phyloP scores from a whole-genome alignment of 129 eudicot species.

The Chrysanthemum makinoi region DNA sequence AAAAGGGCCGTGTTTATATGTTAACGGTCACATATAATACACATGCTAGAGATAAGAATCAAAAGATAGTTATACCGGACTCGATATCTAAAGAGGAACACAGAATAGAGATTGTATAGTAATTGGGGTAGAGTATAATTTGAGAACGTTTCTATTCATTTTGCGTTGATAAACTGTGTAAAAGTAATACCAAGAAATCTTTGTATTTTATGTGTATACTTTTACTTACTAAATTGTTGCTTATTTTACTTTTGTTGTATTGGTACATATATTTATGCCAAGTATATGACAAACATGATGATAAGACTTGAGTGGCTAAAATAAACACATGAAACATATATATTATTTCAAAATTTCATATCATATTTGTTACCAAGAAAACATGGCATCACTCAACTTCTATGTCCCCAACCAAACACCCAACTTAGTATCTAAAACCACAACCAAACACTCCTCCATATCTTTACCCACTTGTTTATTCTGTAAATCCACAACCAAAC shows the following conservation, averaged over 20 bases:
- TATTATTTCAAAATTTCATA: constrained; percentile 2
- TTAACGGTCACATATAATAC: not conserved
- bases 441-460: constrained; percentile 29
- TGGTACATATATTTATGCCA: too few species aligned
- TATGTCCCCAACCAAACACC: constrained; percentile 13
- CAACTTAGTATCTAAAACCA: constrained; percentile 11
- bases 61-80: not conserved
- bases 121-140: not conserved
- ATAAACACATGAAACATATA: constrained; percentile 9
- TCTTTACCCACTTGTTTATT: constrained; percentile 14
- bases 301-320: constrained; percentile 31
- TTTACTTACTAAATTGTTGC: too few species aligned
- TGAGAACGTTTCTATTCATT: not conserved
- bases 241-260: too few species aligned
- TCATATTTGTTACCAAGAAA: not conserved
- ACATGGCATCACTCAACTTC: constrained; percentile 16
- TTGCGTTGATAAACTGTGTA: not conserved
- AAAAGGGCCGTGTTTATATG: not conserved
- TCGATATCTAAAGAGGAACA: not conserved
- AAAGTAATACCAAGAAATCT: not conserved
- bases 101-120: not conserved
- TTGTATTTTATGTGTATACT: not conserved
- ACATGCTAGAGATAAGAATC: not conserved
- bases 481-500: not conserved
- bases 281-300: not conserved